Evolutionary conservation across 2,329 filamentous ascomycete species (phyloP).

Genomic region (Escovopsis sp.): DNA sequence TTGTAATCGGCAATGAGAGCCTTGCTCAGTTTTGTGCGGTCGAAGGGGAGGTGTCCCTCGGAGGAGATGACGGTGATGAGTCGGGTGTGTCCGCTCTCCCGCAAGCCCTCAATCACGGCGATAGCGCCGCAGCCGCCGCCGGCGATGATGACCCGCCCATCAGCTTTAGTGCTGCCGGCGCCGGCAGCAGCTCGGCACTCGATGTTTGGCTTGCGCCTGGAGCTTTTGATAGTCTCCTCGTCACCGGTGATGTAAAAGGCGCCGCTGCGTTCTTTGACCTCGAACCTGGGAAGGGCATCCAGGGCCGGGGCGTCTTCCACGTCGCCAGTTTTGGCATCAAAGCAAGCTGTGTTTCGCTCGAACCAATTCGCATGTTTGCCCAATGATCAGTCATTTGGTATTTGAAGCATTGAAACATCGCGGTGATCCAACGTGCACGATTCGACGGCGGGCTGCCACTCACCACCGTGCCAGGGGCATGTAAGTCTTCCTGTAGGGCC

Average conservation of each 20-base stretch:
- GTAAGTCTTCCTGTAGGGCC: slow-evolving; percentile 70
- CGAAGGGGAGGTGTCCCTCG: slow-evolving; percentile 78
- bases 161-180: slow-evolving; percentile 36
- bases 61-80: slow-evolving; percentile 69
- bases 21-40: slow-evolving; percentile 92
- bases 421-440: background rate
- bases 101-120: slow-evolving; percentile 68
- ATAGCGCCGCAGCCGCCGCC: slow-evolving; percentile 78
- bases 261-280: slow-evolving; percentile 66
- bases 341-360: slow-evolving; percentile 52
- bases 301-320: slow-evolving; percentile 90
- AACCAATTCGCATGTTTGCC: too few relatives aligned
- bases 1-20: slow-evolving; percentile 67
- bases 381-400: slow-evolving; percentile 1
- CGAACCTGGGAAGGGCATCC: slow-evolving; percentile 72
- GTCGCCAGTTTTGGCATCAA: slow-evolving; percentile 77
- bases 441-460: slow-evolving; percentile 12
- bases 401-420: background rate
- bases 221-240: slow-evolving; percentile 62
- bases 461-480: slow-evolving; percentile 94
- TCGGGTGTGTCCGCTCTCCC: slow-evolving; percentile 67
- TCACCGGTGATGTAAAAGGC: slow-evolving; percentile 75
- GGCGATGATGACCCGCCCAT: slow-evolving; percentile 52
- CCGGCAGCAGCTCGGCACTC: slow-evolving; percentile 40
- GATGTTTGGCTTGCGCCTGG: slow-evolving; percentile 58